Percentiles rank a stretch among this genome's conserved stretches.
These are phyloP conservation scores for Canavalia gladiata DNA, from an alignment of 306 rosid species.

Conservation along the genomic window DNA sequence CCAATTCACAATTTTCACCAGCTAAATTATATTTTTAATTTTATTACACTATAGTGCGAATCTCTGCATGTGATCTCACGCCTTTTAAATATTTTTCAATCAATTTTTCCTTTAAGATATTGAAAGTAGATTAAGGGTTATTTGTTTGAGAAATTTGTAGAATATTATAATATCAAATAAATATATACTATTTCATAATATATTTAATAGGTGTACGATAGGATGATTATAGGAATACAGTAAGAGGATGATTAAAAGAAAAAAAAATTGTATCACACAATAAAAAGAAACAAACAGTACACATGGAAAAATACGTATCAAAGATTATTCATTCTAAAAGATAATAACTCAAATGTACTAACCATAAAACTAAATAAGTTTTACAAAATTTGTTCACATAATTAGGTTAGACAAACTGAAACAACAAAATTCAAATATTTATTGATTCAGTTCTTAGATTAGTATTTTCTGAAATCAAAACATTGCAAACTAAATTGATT, in stretches of 20 bases:
- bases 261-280: neutral
- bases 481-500: too few species aligned
- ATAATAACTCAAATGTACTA: too few species aligned
- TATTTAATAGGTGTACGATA: neutral
- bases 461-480: too few species aligned
- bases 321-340: too few species aligned
- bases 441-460: too few species aligned
- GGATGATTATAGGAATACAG: neutral
- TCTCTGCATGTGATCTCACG: constrained; percentile 16
- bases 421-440: too few species aligned
- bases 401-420: too few species aligned
- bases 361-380: too few species aligned
- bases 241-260: neutral
- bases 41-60: neutral
- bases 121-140: neutral
- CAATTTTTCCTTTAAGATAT: neutral
- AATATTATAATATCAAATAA: neutral
- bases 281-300: too few species aligned
- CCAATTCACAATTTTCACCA: neutral
- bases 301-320: too few species aligned
- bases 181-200: neutral
- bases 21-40: neutral
- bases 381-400: too few species aligned
- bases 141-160: neutral
- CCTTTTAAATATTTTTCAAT: neutral